Base-by-base conservation (phyloP, 371 early-diverging fungal genomes). In the Globomyces sp. region DNA sequence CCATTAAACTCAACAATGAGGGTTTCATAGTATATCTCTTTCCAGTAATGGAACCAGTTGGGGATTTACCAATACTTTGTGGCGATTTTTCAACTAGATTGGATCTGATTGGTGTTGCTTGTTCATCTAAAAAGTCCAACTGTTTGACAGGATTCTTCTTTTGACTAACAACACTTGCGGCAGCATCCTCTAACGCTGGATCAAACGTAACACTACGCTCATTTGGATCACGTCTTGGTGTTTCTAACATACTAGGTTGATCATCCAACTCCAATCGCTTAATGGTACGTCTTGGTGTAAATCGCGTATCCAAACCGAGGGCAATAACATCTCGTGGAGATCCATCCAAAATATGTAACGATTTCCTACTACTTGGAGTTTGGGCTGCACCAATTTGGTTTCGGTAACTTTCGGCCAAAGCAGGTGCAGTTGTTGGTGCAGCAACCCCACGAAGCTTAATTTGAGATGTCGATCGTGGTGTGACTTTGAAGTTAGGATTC, bases 391-490 rank as follows among this genome's bases (percentile, higher is more conserved):
- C 60, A 44, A 60, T 60, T 36, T 60, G 60, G n/a, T 60, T 60
- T 4, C 60, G 4, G 10, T 34, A 5, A 49, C 60, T 60, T 4
- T 62, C 63, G 3, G 63, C 37, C 3, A 62, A 11, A 39, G 66
- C 39, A 34, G 59, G 55, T 3, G 45, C 58, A 34, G 58, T 11
- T 10, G 68, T 70, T 36, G 75, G 49, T 2, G 78, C 75, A 65
- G 67, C 82, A 74, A 86, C 87, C 8, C 85, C 89, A 64, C 87
- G 87, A 60, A 85, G 81, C 71, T 86, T 90, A 63, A 88, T 88
- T 68, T 80, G 88, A 40, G 88, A 71, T 1, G 84, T 78, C 57
- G 86, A 77, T 67, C 87, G 82, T 65, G 92, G 89, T 5, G 89
- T 78, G 61, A 88, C 70, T 76, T 87, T 83, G 71, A 83, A 81